A percentile compares a stretch with the other conserved stretches of the same genome.
These are phyloP conservation scores for Pelargonium nanum DNA, from an alignment of 345 rosid species.

Conservation along the genomic window DNA sequence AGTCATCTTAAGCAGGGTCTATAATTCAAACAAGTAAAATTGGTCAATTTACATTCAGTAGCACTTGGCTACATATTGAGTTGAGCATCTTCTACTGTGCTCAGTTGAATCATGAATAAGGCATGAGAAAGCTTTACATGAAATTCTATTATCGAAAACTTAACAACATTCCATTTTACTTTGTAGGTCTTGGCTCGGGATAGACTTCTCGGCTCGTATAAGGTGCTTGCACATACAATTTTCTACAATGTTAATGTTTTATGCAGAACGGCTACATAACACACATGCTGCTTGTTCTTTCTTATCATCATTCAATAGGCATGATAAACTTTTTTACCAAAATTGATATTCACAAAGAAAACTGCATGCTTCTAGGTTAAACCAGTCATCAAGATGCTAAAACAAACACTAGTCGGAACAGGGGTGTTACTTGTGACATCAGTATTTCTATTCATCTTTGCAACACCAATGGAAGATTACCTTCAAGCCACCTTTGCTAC, in stretches of 20 bases:
- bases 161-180: slow-evolving; percentile 6
- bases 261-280: neutral
- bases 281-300: too few relatives aligned
- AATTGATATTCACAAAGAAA: slow-evolving; percentile 10
- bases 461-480: slow-evolving; percentile 76
- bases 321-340: neutral
- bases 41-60: neutral
- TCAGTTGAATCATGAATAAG: neutral
- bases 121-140: neutral
- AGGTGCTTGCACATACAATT: slow-evolving; percentile 39
- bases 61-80: neutral
- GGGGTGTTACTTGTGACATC: slow-evolving; percentile 74
- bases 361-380: slow-evolving; percentile 43
- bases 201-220: slow-evolving; percentile 79
- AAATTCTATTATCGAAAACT: slow-evolving; percentile 2
- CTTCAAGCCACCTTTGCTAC: slow-evolving; percentile 27
- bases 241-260: neutral
- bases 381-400: slow-evolving; percentile 78
- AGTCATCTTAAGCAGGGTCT: neutral
- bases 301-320: neutral
- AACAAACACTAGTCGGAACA: slow-evolving; percentile 75
- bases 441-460: slow-evolving; percentile 51
- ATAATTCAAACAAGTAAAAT: neutral
- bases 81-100: neutral
- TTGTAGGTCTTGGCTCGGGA: slow-evolving; percentile 87